A percentile compares a stretch with the other conserved stretches of the same genome.
phyloP scores from a whole-genome alignment of 2,329 filamentous ascomycete species.

The Thielaviopsis cerberus region DNA sequence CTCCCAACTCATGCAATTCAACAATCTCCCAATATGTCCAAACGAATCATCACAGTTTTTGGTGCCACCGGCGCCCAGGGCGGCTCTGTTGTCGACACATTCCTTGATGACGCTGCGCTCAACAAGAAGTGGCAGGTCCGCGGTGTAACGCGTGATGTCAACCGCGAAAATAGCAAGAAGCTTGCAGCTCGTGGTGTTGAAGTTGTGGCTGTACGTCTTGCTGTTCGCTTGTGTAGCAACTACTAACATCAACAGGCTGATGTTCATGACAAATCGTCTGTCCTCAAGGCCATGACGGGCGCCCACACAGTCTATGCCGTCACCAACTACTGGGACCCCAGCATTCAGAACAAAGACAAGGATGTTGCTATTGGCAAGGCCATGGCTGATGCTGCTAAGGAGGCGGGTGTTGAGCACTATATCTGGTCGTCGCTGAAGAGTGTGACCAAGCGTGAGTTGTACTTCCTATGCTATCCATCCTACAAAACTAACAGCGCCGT shows the following conservation, averaged over 20 bases:
- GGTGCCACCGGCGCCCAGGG: slow-evolving; percentile 32
- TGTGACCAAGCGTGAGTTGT: slow-evolving; percentile 18
- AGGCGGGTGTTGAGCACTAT: slow-evolving; percentile 25
- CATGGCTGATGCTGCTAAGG: slow-evolving; percentile 27
- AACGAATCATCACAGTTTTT: slow-evolving; percentile 25
- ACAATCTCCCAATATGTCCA: slow-evolving; percentile 1
- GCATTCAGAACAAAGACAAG: slow-evolving; percentile 20
- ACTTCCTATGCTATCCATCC: not conserved
- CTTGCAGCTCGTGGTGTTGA: slow-evolving; percentile 25
- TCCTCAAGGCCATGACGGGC: slow-evolving; percentile 22
- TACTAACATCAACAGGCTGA: slow-evolving; percentile 1
- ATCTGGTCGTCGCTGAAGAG: slow-evolving; percentile 28
- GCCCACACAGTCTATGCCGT: slow-evolving; percentile 26
- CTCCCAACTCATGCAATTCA: not conserved
- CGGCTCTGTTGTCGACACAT: slow-evolving; percentile 25
- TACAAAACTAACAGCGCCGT: not conserved
- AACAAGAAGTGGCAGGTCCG: slow-evolving; percentile 26
- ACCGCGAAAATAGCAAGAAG: slow-evolving; percentile 22
- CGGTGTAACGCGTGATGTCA: slow-evolving; percentile 27
- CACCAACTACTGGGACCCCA: slow-evolving; percentile 18
- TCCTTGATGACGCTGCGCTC: slow-evolving; percentile 28
- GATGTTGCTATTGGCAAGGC: slow-evolving; percentile 26
- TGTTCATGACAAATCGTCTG: slow-evolving; percentile 21
- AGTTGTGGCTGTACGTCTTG: slow-evolving; percentile 20
- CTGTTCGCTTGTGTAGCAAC: not conserved